Evolutionary conservation across 1,284 basidiomycete genomes (phyloP).

Genomic region (Ganoderma lucidum): DNA sequence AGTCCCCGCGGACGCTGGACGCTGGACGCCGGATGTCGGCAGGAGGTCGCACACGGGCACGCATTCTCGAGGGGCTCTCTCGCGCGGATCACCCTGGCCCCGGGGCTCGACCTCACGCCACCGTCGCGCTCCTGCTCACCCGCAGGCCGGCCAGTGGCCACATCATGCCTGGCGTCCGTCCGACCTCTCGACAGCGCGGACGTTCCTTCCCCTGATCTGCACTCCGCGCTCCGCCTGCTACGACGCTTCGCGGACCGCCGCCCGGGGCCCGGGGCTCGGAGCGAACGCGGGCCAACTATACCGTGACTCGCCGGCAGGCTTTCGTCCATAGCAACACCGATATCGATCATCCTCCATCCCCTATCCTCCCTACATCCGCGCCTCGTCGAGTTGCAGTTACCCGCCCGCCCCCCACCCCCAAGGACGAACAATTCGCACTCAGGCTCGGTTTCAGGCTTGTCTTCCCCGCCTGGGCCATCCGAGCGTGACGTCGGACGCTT

Average conservation of each 20-base stretch:
- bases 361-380: not conserved
- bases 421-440: not conserved
- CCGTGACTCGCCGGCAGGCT: not conserved
- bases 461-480: not conserved
- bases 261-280: not conserved
- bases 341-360: not conserved
- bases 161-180: not conserved
- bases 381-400: not conserved
- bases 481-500: not conserved
- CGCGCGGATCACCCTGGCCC: too few species aligned
- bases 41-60: not conserved
- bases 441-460: not conserved
- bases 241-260: not conserved
- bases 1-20: not conserved
- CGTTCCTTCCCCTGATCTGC: slow-evolving; percentile 2
- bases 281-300: not conserved
- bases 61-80: not conserved
- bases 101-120: too few species aligned
- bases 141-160: not conserved
- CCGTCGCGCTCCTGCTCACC: not conserved
- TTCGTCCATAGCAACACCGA: too few species aligned
- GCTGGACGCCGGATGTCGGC: not conserved
- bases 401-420: too few species aligned
- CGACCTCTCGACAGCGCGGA: not conserved
- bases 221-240: slow-evolving; percentile 3